Evolutionary conservation across 73 alveolate species (phyloP).

Genomic region (Symbiodinium natans): DNA sequence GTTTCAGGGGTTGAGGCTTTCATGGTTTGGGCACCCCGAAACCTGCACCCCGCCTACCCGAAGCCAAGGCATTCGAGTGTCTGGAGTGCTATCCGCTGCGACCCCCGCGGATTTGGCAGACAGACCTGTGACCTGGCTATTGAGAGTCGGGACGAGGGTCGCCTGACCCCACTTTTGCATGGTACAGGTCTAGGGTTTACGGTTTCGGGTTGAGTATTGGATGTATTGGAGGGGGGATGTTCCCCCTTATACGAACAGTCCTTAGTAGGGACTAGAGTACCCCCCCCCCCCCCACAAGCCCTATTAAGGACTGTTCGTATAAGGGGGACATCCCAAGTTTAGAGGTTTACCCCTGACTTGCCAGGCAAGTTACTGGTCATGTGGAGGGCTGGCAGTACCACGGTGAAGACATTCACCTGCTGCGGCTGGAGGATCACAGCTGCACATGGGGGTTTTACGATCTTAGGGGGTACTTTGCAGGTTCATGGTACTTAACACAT

Average conservation of each 20-base stretch:
- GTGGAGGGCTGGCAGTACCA: background rate
- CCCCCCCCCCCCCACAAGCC: too few species aligned
- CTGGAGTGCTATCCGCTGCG: background rate
- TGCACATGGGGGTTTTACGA: too few species aligned
- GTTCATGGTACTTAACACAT: too few species aligned
- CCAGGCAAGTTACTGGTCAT: background rate
- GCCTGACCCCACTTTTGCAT: too few species aligned
- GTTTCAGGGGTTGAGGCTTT: background rate
- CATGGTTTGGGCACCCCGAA: background rate
- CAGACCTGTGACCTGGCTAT: background rate
- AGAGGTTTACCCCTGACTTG: too few species aligned
- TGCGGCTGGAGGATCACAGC: background rate
- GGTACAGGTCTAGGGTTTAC: background rate
- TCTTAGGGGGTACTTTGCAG: too few species aligned
- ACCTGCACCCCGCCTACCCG: too few species aligned
- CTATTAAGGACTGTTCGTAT: too few species aligned
- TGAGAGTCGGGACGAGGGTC: background rate
- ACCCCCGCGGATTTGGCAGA: background rate
- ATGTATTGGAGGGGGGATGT: too few species aligned
- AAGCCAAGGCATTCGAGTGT: background rate
- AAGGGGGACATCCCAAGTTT: too few species aligned
- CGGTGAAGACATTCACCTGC: background rate
- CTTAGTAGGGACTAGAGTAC: too few species aligned
- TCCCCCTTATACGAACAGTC: too few species aligned
- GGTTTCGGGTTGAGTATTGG: background rate